phyloP scores from a whole-genome alignment of 805 yeast species.

The Pichia membranifaciens region DNA sequence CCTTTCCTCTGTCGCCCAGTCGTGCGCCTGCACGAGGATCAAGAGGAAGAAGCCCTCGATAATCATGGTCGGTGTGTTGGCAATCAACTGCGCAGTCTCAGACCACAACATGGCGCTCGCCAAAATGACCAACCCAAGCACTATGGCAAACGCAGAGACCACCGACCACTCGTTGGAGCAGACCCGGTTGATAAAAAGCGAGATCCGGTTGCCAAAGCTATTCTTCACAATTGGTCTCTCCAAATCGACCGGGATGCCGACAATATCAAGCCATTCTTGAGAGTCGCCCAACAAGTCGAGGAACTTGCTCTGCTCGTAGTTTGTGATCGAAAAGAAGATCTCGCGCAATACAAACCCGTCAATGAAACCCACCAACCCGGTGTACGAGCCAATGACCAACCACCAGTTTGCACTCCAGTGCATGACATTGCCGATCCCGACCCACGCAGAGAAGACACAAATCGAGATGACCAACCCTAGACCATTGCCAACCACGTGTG shows the following conservation, averaged over 20 bases:
- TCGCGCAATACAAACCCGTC: constrained; percentile 40
- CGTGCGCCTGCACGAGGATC: constrained; percentile 35
- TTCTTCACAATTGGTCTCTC: constrained; percentile 6
- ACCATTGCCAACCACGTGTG: constrained; percentile 39
- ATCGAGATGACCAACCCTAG: constrained; percentile 33
- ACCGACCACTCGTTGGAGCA: constrained; percentile 34
- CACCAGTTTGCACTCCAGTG: constrained; percentile 38
- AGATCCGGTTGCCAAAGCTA: constrained; percentile 11
- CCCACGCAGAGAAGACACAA: constrained; percentile 33
- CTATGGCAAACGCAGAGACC: constrained; percentile 23
- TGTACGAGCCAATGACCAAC: constrained; percentile 42
- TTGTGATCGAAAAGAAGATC: constrained; percentile 28
- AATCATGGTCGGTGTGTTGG: constrained; percentile 40
- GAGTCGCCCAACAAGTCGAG: constrained; percentile 29
- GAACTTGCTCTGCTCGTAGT: constrained; percentile 22
- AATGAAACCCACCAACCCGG: constrained; percentile 38
- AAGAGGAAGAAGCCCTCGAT: constrained; percentile 38
- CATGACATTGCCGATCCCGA: constrained; percentile 33
- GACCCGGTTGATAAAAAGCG: constrained; percentile 23
- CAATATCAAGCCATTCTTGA: constrained; percentile 24
- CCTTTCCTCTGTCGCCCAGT: constrained; percentile 21
- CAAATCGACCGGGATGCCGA: constrained; percentile 21
- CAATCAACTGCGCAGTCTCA: constrained; percentile 36
- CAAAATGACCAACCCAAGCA: constrained; percentile 27
- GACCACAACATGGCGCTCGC: constrained; percentile 35